These are phyloP conservation scores for Komagataella mondaviorum DNA, from an alignment of 805 yeast genomes.

Conservation along the genomic window DNA sequence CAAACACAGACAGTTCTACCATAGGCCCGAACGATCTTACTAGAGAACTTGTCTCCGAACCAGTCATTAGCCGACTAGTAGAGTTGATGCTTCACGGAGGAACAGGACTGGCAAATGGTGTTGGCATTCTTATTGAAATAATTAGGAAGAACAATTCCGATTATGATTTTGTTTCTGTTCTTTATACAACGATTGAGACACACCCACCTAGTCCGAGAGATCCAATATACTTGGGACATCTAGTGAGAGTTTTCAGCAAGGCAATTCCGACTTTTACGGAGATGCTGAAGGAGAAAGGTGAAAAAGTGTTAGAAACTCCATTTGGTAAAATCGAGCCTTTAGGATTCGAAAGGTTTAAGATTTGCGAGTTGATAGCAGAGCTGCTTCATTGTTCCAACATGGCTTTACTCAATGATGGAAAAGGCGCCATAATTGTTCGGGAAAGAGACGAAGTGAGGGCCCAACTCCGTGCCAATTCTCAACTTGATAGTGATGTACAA, in stretches of 20 bases:
- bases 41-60: constrained; percentile 73
- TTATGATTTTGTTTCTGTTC: constrained; percentile 80
- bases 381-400: constrained; percentile 94
- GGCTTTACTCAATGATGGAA: constrained; percentile 72
- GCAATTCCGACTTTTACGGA: constrained; percentile 57
- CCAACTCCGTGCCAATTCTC: neutral
- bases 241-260: constrained; percentile 66
- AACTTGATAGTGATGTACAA: neutral
- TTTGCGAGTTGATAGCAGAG: constrained; percentile 89
- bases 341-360: constrained; percentile 84
- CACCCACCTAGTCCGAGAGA: constrained; percentile 91
- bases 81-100: constrained; percentile 72
- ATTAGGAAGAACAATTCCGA: constrained; percentile 94
- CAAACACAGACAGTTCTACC: constrained; percentile 78
- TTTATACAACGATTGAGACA: constrained; percentile 68
- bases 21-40: constrained; percentile 95
- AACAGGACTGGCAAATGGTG: constrained; percentile 85
- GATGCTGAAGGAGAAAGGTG: constrained; percentile 31
- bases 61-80: constrained; percentile 53
- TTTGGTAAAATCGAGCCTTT: constrained; percentile 58
- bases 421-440: constrained; percentile 51
- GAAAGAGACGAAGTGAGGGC: constrained; percentile 42
- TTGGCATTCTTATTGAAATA: constrained; percentile 86
- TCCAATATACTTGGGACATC: constrained; percentile 81
- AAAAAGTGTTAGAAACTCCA: constrained; percentile 40